Evolutionary conservation across 2,329 filamentous ascomycete species (phyloP).

Genomic region (Penicillium crustosum): DNA sequence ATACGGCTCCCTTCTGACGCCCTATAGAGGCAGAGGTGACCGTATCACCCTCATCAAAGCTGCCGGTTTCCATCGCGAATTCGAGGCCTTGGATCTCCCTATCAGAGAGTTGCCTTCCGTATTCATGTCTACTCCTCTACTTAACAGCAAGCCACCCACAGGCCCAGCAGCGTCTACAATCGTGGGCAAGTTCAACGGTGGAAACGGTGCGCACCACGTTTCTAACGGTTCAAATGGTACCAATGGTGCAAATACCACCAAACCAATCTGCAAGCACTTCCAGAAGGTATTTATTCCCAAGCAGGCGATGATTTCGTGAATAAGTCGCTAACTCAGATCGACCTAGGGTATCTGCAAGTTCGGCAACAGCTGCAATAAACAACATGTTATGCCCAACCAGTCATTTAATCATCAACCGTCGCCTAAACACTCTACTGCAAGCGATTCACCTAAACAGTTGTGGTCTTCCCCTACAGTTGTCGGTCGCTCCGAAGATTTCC

Average conservation of each 20-base stretch:
- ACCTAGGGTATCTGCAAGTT: slow-evolving; percentile 35
- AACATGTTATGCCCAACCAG: slow-evolving; percentile 32
- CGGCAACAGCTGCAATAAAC: slow-evolving; percentile 33
- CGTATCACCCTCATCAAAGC: slow-evolving; percentile 58
- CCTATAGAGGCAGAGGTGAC: slow-evolving; percentile 51
- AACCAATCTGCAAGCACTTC: slow-evolving; percentile 34
- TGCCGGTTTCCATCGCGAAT: slow-evolving; percentile 55
- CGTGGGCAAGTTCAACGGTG: slow-evolving; percentile 10
- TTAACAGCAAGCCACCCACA: slow-evolving; percentile 12
- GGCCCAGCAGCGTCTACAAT: background rate
- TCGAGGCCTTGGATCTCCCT: slow-evolving; percentile 52
- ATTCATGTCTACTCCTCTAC: slow-evolving; percentile 50
- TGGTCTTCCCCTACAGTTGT: slow-evolving; percentile 14
- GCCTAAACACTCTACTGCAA: slow-evolving; percentile 18
- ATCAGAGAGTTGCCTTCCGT: slow-evolving; percentile 54
- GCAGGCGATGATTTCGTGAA: no score
- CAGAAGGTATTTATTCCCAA: slow-evolving; percentile 29
- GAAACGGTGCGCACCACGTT: slow-evolving; percentile 4
- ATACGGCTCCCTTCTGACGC: slow-evolving; percentile 58
- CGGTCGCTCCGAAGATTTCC: slow-evolving; percentile 25
- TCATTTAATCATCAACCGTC: slow-evolving; percentile 18
- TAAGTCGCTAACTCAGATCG: slow-evolving; percentile 1
- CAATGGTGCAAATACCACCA: slow-evolving; percentile 13
- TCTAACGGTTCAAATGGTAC: slow-evolving; percentile 3
- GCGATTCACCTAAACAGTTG: slow-evolving; percentile 17